Evolutionary conservation across 2,329 filamentous ascomycete genomes (phyloP).

Genomic region (Colletotrichum orchidophilum): DNA sequence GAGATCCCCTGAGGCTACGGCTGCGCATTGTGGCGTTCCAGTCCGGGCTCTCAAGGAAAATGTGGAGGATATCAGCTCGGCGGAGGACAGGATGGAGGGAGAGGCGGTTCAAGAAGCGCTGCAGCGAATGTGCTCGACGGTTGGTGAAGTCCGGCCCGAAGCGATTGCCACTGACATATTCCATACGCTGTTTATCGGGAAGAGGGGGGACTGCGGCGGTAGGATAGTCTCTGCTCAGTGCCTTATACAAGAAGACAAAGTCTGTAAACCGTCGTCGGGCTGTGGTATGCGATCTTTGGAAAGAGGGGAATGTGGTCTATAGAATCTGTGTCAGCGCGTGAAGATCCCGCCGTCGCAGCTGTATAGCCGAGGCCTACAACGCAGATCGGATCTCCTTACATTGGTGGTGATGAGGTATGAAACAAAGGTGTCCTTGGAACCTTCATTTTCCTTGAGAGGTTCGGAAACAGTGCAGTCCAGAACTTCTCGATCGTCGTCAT

Average conservation of each 20-base stretch:
- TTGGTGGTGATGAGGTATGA: slow-evolving; percentile 94
- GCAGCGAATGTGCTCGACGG: slow-evolving; percentile 87
- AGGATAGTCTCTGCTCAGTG: slow-evolving; percentile 86
- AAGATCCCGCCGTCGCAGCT: background rate
- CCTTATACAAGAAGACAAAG: slow-evolving; percentile 96
- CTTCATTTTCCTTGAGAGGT: slow-evolving; percentile 94
- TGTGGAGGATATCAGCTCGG: slow-evolving; percentile 81
- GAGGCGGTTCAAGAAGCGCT: slow-evolving; percentile 88
- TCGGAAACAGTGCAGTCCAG: slow-evolving; percentile 85
- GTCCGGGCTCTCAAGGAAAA: slow-evolving; percentile 90
- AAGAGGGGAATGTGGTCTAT: slow-evolving; percentile 93
- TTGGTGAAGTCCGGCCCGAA: slow-evolving; percentile 94
- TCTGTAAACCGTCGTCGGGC: slow-evolving; percentile 96
- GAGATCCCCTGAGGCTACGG: slow-evolving; percentile 73
- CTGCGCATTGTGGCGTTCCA: slow-evolving; percentile 97
- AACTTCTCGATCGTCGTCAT: slow-evolving; percentile 68
- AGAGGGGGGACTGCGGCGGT: slow-evolving; percentile 93
- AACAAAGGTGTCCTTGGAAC: slow-evolving; percentile 95
- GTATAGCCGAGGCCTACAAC: background rate
- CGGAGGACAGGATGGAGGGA: slow-evolving; percentile 90
- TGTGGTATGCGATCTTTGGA: slow-evolving; percentile 80
- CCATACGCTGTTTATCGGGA: slow-evolving; percentile 99
- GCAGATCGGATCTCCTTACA: slow-evolving; percentile 56
- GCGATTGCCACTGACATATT: slow-evolving; percentile 95
- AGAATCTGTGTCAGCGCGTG: slow-evolving; percentile 14